Evolutionary conservation across 192 early-diverging fungal genomes (phyloP).

Genomic region (Coemansia sp.): DNA sequence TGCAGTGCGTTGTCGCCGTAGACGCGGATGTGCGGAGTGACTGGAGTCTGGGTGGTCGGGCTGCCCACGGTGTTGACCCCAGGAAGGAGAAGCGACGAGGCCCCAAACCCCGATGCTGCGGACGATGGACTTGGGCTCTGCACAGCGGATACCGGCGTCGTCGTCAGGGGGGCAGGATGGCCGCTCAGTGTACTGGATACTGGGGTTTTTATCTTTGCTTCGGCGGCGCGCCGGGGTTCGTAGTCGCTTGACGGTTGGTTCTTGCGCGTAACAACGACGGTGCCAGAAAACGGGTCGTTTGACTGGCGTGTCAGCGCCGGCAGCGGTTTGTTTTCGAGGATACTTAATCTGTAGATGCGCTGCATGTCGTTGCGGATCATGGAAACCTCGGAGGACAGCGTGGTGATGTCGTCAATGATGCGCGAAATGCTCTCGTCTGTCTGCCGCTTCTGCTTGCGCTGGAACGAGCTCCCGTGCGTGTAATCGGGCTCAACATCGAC

Average conservation of each 20-base stretch:
- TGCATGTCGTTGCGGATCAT: constrained; percentile 49
- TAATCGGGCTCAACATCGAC: constrained; percentile 55
- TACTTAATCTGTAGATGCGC: constrained; percentile 47
- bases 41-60: constrained; percentile 37
- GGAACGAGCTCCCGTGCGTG: constrained; percentile 38
- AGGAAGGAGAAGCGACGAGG: constrained; percentile 36
- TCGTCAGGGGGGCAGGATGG: constrained; percentile 11
- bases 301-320: constrained; percentile 30
- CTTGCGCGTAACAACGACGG: constrained; percentile 29
- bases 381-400: constrained; percentile 40
- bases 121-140: constrained; percentile 35
- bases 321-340: constrained; percentile 53
- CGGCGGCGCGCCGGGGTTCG: constrained; percentile 25
- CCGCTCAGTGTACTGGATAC: constrained; percentile 5
- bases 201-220: constrained; percentile 19
- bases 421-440: constrained; percentile 44
- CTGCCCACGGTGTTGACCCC: constrained; percentile 15
- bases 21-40: constrained; percentile 69
- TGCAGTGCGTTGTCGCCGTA: constrained; percentile 75
- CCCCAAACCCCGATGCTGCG: constrained; percentile 12
- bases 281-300: constrained; percentile 37
- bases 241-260: constrained; percentile 21
- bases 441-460: constrained; percentile 49
- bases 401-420: constrained; percentile 46
- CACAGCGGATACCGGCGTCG: constrained; percentile 24